A percentile compares a stretch with the other conserved stretches of the same genome.
These are phyloP conservation scores for Sequoia sempervirens DNA, from an alignment of 75 land plant species.

Conservation along the genomic window DNA sequence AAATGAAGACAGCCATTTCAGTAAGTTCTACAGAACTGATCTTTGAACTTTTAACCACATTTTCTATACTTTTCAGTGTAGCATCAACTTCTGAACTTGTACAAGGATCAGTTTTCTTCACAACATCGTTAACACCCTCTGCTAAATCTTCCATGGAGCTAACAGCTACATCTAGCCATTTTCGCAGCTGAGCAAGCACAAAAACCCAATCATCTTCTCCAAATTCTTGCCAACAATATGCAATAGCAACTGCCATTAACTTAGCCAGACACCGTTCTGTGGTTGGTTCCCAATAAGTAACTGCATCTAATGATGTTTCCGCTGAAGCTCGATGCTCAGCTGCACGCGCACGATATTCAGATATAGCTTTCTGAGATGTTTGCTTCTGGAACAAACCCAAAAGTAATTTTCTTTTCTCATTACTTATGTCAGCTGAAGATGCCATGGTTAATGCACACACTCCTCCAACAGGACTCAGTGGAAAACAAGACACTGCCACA, in stretches of 20 bases:
- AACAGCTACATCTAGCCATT: constrained; percentile 69
- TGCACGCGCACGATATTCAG: constrained; percentile 11
- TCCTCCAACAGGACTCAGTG: constrained; percentile 43
- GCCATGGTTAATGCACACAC: constrained; percentile 27
- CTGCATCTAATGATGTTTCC: constrained; percentile 12
- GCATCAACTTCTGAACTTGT: constrained; percentile 11
- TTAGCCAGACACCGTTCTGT: constrained; percentile 47
- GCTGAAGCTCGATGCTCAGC: constrained; percentile 14
- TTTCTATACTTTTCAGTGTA: constrained; percentile 14
- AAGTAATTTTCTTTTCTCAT: constrained; percentile 40
- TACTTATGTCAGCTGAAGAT: constrained; percentile 28
- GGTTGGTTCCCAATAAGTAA: background rate
- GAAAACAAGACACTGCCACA: constrained; percentile 77
- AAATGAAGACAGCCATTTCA: constrained; percentile 49
- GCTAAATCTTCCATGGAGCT: constrained; percentile 54
- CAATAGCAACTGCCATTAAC: constrained; percentile 56
- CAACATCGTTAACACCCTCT: constrained; percentile 39
- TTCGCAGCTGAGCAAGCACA: constrained; percentile 38
- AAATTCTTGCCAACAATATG: constrained; percentile 84
- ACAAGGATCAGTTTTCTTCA: constrained; percentile 6
- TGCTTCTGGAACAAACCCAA: constrained; percentile 61
- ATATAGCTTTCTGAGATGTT: constrained; percentile 13
- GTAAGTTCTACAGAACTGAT: constrained; percentile 27
- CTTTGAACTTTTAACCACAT: constrained; percentile 17
- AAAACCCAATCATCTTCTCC: constrained; percentile 78